phyloP scores from a whole-genome alignment of 768 basidiomycete genomes.

The Pisolithus albus region DNA sequence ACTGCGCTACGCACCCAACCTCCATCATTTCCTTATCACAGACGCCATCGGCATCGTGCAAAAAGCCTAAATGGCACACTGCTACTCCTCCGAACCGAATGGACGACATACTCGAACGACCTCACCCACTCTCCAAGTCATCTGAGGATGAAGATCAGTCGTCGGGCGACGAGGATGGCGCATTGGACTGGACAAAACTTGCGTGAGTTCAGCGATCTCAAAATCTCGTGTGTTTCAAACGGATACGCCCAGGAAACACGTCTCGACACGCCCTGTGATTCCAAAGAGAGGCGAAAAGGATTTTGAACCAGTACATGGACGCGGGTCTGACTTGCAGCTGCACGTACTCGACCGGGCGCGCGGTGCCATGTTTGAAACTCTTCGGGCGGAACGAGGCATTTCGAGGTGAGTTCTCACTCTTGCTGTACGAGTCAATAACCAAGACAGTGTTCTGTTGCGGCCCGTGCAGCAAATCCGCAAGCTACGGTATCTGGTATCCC shows the following conservation, averaged over 20 bases:
- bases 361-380: conserved; percentile 79
- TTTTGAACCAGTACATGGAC: conserved; percentile 69
- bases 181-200: conserved; percentile 78
- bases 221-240: conserved; percentile 3
- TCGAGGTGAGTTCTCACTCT: conserved; percentile 50
- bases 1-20: conserved; percentile 10
- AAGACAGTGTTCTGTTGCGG: background rate
- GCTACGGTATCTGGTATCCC: conserved; percentile 78
- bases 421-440: background rate
- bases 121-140: conserved; percentile 14
- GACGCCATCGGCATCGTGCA: too few relatives aligned
- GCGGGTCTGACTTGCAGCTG: conserved; percentile 70
- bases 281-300: conserved; percentile 98
- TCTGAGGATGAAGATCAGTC: conserved; percentile 35
- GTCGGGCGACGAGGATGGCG: conserved; percentile 69
- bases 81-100: too few relatives aligned
- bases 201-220: conserved; percentile 35
- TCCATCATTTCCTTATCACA: too few relatives aligned
- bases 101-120: conserved; percentile 53
- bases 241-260: conserved; percentile 13
- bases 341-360: conserved; percentile 77
- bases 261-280: conserved; percentile 56
- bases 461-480: conserved; percentile 60
- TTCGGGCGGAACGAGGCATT: conserved; percentile 66
- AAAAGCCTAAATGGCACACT: too few relatives aligned